Evolutionary conservation across 768 basidiomycete genomes (phyloP), one percentile per base, ranked within the genome.

Genomic region (Termitomyces titanicus): DNA sequence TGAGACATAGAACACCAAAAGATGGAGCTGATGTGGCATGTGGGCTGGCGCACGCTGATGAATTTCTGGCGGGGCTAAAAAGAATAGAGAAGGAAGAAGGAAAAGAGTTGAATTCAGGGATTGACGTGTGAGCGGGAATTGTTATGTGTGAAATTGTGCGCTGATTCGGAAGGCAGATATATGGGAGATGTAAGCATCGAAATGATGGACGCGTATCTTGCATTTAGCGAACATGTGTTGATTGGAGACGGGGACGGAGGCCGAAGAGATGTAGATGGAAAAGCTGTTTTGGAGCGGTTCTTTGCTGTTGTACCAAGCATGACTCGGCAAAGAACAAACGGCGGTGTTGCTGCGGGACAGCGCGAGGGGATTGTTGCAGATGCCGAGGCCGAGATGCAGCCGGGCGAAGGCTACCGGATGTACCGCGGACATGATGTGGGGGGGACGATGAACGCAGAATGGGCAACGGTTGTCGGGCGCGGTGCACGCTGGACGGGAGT

Each of bases 361-460:
- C 47, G 62, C 24, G 42, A 38, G 15, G 66, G 63, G 38, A 66
- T 51, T 12, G 27, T 49, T 29, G 48, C 40, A 15, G 46, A 35
- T n/a, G 55, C 25, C 3, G 47, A 39, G 47, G 47, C 35, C 13
- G 53, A 5, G 47, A 56, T 71, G 59, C 73, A 73, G 64, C 82
- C 88, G 3, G 91, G 88, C 1, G 80, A 82, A 56, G 69, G 70
- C 47, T 84, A 88, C 70, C 72, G 72, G 47, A 80, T 92, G 46
- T 92, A 84, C 72, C 75, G 83, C 33, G 72, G 78, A n/a, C 74
- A 74, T n/a, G 94, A 94, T 60, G 72, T 81, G 48, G 70, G 82
- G 25, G 92, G 92, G 33, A 70, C 71, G 5, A 55, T 89, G 27
- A 75, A 82, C 3, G 70, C 64, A 5, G 81, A 82, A 45, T 81